Base-by-base conservation (phyloP, 2,329 filamentous ascomycete species). In the Penicillium sp. region DNA sequence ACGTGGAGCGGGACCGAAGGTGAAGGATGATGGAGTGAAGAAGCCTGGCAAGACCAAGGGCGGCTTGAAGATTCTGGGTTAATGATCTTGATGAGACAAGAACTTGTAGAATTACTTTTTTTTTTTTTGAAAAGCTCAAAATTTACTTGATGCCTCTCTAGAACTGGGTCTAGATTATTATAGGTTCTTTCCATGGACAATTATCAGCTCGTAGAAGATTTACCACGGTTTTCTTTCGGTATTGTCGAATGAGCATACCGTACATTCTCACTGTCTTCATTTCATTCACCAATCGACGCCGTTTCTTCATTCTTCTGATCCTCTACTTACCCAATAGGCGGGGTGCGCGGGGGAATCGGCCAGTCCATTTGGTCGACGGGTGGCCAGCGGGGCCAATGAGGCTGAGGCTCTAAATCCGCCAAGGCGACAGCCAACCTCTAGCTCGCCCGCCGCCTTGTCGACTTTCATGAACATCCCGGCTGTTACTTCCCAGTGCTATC, bases 11-110 rank as follows among this genome's bases (percentile, higher is more conserved):
- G 74, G 75, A 67, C 67, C 71, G 42, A 79, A 84, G 57, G 73
- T 75, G n/a, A 76, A 76, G 62, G 73, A 78, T 6, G 78, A 77
- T 54, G 79, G 79, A 4, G 69, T 80, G 54, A 81, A 80, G 68
- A 81, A 81, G 66, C 71, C 75, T 5, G 72, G 74, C 11, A 81
- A 81, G 70, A 81, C 79, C 0, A 80, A 79, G 66, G 78, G 77
- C 38, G 79, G 79, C 26, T 63, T 81, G 65, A 79, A 74, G 66
- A 76, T 81, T 49, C 62, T 81, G 53, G 79, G 79, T 48, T 81
- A 66, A 77, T 6, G 6, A 19, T 43, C 49, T 22, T 22, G 19
- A 53, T 52, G 19, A 22, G 19, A 40, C n/a, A 10, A 22, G 7
- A 26, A 10, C 13, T 3, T n/a, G 33, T 22, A 22, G 13, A 14